A percentile compares a stretch with the other conserved stretches of the same genome.
These are phyloP conservation scores for Juncus effusus DNA, from an alignment of 176 grass and related monocot genomes.

Conservation along the genomic window DNA sequence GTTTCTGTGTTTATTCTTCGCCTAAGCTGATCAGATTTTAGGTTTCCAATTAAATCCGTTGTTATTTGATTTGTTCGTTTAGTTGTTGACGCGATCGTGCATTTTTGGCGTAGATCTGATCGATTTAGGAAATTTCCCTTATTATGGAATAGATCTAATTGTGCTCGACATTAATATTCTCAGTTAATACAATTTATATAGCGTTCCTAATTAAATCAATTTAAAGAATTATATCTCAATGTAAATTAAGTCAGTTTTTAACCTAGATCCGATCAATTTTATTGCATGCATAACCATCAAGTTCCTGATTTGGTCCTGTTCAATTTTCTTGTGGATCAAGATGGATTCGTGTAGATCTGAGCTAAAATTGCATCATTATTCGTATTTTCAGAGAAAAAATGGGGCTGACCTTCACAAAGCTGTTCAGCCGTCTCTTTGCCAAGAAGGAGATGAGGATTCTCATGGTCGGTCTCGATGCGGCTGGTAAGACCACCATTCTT, in stretches of 20 bases:
- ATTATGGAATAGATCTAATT: constrained; percentile 8
- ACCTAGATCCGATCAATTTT: not conserved
- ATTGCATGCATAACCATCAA: not conserved
- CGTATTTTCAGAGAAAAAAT: constrained; percentile 33
- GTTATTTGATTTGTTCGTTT: not conserved
- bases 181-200: not conserved
- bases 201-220: constrained; percentile 4
- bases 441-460: constrained; percentile 95
- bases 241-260: too few relatives aligned
- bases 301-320: not conserved
- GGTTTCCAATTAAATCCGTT: not conserved
- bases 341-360: constrained; percentile 15
- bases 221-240: not conserved
- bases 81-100: not conserved
- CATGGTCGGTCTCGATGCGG: constrained; percentile 81
- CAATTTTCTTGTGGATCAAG: constrained; percentile 5
- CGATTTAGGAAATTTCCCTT: not conserved
- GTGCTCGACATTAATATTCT: not conserved
- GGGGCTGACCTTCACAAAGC: constrained; percentile 75
- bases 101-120: constrained; percentile 12
- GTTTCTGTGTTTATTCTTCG: not conserved
- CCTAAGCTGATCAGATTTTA: constrained; percentile 4
- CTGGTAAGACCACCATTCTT: constrained; percentile 91
- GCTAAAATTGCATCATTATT: not conserved
- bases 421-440: constrained; percentile 78